phyloP scores from a whole-genome alignment of 1,139 yeast genomes.

The Candida neerlandica region DNA sequence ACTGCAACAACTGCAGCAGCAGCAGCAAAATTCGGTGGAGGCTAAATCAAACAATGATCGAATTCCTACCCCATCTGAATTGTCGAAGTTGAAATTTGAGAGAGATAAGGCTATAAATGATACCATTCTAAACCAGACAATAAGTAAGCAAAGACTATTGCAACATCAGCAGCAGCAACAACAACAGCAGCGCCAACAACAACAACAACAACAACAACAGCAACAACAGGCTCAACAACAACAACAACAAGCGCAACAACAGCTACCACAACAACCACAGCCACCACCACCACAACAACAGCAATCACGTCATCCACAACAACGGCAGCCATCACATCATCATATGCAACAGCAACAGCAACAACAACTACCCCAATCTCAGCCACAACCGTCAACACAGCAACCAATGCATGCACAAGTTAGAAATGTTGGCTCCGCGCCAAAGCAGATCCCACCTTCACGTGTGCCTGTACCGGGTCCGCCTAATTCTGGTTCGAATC shows the following conservation, averaged over 20 bases:
- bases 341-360: conserved; percentile 19
- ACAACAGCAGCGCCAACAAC: conserved; percentile 23
- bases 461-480: not conserved
- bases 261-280: conserved; percentile 19
- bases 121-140: conserved; percentile 60
- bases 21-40: conserved; percentile 23
- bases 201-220: conserved; percentile 16
- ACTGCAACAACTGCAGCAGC: conserved; percentile 27
- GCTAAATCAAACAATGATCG: conserved; percentile 30
- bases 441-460: not conserved
- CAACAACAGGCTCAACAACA: conserved; percentile 10
- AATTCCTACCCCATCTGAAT: conserved; percentile 78
- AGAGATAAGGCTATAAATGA: conserved; percentile 84
- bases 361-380: conserved; percentile 16
- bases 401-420: conserved; percentile 5
- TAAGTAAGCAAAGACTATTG: conserved; percentile 40
- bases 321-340: conserved; percentile 17
- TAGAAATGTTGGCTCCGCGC: not conserved
- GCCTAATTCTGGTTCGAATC: conserved; percentile 1
- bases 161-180: conserved; percentile 46
- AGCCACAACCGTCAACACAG: conserved; percentile 2
- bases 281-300: conserved; percentile 8
- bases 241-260: conserved; percentile 19
- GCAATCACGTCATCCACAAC: conserved; percentile 16
- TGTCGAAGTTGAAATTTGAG: conserved; percentile 78